Evolutionary conservation across 331 rosid species (phyloP).

Genomic region (Malus hybrid): DNA sequence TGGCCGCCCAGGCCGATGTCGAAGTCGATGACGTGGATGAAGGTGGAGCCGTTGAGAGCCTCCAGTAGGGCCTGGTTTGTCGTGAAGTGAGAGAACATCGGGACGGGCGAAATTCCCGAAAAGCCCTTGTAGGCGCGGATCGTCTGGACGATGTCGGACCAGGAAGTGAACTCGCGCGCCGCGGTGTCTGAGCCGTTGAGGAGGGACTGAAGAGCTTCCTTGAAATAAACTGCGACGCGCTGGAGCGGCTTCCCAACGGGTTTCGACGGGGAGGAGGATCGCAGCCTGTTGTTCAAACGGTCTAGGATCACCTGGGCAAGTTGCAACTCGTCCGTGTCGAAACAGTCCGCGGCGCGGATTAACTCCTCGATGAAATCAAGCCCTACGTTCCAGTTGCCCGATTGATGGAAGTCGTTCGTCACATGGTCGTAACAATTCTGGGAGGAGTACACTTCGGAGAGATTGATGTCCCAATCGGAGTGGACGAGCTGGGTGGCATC

Average conservation of each 20-base stretch:
- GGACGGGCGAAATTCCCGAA: slow-evolving; percentile 64
- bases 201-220: slow-evolving; percentile 67
- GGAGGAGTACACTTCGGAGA: slow-evolving; percentile 39
- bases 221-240: slow-evolving; percentile 67
- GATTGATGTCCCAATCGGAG: slow-evolving; percentile 35
- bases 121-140: slow-evolving; percentile 62
- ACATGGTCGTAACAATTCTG: slow-evolving; percentile 13
- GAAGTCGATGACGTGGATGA: slow-evolving; percentile 74
- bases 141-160: slow-evolving; percentile 62
- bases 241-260: slow-evolving; percentile 52
- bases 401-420: not conserved
- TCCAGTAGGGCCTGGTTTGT: slow-evolving; percentile 85
- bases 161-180: slow-evolving; percentile 32
- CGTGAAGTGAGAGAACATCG: slow-evolving; percentile 84
- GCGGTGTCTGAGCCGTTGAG: slow-evolving; percentile 49
- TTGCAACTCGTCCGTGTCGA: slow-evolving; percentile 55
- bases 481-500: slow-evolving; percentile 35
- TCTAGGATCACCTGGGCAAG: slow-evolving; percentile 61
- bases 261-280: slow-evolving; percentile 17
- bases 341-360: slow-evolving; percentile 66
- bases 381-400: slow-evolving; percentile 7
- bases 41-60: slow-evolving; percentile 34
- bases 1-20: slow-evolving; percentile 84
- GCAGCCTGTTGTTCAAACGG: slow-evolving; percentile 61
- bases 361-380: slow-evolving; percentile 61